Conservation (phyloP, 1,139 yeast genomes). For the Debaryomycetaceae sp. region DNA sequence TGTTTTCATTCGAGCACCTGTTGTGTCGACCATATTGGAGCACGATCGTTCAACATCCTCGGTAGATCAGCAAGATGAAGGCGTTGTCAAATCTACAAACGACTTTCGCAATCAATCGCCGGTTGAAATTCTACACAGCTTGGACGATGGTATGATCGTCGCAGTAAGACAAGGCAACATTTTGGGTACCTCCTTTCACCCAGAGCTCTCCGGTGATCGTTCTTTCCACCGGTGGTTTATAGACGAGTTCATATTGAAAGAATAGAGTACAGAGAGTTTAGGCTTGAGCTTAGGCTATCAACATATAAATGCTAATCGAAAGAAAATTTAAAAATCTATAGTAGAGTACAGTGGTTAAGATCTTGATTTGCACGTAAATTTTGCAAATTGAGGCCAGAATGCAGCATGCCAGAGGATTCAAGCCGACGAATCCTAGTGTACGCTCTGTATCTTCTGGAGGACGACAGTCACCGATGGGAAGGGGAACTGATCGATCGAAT, state of each 20-base stretch:
- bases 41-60: background rate
- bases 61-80: conserved; percentile 12
- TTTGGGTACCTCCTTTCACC: conserved; percentile 79
- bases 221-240: conserved; percentile 75
- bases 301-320: background rate
- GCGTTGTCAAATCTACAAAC: conserved; percentile 22
- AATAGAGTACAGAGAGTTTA: background rate
- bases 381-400: conserved; percentile 8
- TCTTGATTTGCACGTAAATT: background rate
- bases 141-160: conserved; percentile 49
- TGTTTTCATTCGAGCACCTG: conserved; percentile 78
- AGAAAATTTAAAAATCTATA: background rate
- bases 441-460: background rate
- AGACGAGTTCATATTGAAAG: conserved; percentile 45
- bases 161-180: conserved; percentile 70
- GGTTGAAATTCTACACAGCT: conserved; percentile 41
- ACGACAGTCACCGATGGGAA: conserved; percentile 3
- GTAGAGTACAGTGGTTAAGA: background rate
- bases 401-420: conserved; percentile 30
- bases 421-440: conserved; percentile 5
- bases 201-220: conserved; percentile 60
- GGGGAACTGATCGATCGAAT: conserved; percentile 22
- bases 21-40: conserved; percentile 42
- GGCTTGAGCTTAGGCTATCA: background rate
- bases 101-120: conserved; percentile 23